These are phyloP conservation scores for Aspergillus sp. DNA, from an alignment of 2,329 filamentous ascomycete genomes.

Conservation along the genomic window DNA sequence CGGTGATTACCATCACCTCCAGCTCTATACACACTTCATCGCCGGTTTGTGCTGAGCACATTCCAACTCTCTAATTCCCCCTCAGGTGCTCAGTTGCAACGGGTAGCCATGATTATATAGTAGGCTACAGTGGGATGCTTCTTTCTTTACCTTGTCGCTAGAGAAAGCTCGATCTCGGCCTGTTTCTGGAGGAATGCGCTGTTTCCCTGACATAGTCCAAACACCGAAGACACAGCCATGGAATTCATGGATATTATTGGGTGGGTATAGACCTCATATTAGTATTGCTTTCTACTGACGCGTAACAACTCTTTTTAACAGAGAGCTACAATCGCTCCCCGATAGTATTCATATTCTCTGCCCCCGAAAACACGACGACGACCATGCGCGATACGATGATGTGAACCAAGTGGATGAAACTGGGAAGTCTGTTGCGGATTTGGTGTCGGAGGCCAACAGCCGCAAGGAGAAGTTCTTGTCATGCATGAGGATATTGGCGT, in stretches of 20 bases:
- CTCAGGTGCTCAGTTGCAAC: slow-evolving; percentile 5
- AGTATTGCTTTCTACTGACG: background rate
- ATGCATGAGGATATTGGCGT: slow-evolving; percentile 69
- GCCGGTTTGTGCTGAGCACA: background rate
- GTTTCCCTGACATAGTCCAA: background rate
- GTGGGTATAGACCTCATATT: slow-evolving; percentile 30
- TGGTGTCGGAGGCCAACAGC: slow-evolving; percentile 57
- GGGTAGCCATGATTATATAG: slow-evolving; percentile 21
- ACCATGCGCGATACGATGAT: slow-evolving; percentile 65
- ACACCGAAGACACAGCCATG: slow-evolving; percentile 26
- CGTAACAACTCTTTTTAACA: slow-evolving; percentile 23
- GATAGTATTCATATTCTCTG: slow-evolving; percentile 66
- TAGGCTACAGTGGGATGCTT: background rate
- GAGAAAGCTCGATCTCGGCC: background rate
- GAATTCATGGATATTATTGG: slow-evolving; percentile 47
- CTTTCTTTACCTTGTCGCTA: background rate
- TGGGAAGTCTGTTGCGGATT: slow-evolving; percentile 33
- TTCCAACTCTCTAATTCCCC: background rate
- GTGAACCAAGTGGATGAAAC: slow-evolving; percentile 52
- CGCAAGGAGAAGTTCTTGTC: slow-evolving; percentile 66
- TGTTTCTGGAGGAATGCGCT: slow-evolving; percentile 19
- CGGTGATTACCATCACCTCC: too few species aligned
- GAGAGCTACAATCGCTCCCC: slow-evolving; percentile 48
- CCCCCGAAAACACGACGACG: slow-evolving; percentile 63
- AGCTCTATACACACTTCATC: background rate